Conservation (phyloP, 1,284 basidiomycete species). For the Trametes polyzona region DNA sequence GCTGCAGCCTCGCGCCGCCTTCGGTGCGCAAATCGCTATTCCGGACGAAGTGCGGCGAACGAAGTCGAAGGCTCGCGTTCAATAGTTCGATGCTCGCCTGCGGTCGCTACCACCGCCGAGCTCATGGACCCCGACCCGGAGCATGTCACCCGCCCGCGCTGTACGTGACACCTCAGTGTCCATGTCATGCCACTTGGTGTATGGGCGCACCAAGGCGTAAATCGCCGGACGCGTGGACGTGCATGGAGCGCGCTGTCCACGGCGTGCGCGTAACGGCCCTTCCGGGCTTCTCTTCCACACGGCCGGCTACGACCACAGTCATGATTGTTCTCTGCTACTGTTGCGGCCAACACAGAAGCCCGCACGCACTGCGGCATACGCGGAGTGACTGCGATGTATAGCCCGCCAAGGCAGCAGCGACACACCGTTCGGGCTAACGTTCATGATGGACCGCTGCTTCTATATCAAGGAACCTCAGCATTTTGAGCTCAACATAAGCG, state of each 20-base stretch:
- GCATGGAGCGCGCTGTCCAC: neutral
- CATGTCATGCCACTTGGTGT: constrained; percentile 2
- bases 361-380: constrained; percentile 1
- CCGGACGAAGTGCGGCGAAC: constrained; percentile 2
- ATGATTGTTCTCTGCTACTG: constrained; percentile 2
- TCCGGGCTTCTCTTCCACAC: neutral
- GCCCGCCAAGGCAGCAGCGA: neutral
- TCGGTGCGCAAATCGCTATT: no score
- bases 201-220: neutral
- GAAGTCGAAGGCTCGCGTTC: no score
- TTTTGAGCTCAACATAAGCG: neutral
- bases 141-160: neutral
- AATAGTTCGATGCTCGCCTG: no score
- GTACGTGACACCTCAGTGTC: constrained; percentile 5
- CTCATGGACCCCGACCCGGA: neutral
- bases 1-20: no score
- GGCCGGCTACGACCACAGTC: constrained; percentile 2
- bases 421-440: neutral
- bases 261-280: neutral
- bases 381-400: neutral
- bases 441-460: constrained; percentile 1
- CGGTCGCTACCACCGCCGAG: neutral
- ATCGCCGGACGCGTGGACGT: neutral
- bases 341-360: neutral
- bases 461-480: neutral